phyloP scores from a whole-genome alignment of 768 basidiomycete genomes.

The Russula vinacea region DNA sequence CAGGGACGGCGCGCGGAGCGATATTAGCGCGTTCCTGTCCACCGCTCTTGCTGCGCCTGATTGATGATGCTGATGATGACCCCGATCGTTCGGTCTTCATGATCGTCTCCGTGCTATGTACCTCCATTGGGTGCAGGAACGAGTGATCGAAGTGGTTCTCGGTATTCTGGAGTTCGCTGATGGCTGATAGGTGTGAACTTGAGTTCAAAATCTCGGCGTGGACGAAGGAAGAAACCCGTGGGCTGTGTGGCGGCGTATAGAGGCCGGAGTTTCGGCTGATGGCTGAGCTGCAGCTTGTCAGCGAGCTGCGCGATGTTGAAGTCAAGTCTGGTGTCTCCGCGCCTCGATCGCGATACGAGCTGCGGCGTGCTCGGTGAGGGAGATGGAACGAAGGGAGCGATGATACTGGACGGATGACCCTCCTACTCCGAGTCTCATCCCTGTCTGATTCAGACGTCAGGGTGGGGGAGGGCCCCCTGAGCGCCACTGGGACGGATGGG shows the following conservation, averaged over 20 bases:
- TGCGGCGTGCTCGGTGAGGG: background rate
- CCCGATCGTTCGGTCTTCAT: background rate
- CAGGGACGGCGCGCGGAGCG: background rate
- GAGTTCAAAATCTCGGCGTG: conserved; percentile 4
- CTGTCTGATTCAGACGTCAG: conserved; percentile 16
- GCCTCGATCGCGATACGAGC: conserved; percentile 5
- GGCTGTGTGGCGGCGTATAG: conserved; percentile 31
- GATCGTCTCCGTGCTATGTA: conserved; percentile 8
- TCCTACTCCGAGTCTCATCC: conserved; percentile 6
- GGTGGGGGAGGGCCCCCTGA: background rate
- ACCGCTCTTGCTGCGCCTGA: background rate
- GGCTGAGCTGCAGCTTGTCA: conserved; percentile 25
- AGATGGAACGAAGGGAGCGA: conserved; percentile 20
- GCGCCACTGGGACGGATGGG: background rate
- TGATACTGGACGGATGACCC: background rate
- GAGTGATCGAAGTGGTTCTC: conserved; percentile 3
- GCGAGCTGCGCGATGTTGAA: conserved; percentile 36
- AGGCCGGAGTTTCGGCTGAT: conserved; percentile 14
- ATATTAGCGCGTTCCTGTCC: background rate
- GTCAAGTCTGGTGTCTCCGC: conserved; percentile 20
- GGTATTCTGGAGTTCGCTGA: conserved; percentile 17
- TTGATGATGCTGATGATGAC: conserved; percentile 14
- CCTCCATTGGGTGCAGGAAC: background rate
- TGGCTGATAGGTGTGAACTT: conserved; percentile 18
- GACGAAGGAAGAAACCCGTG: conserved; percentile 1